phyloP scores from a whole-genome alignment of 345 rosid genomes.

The Luvunga scandens region DNA sequence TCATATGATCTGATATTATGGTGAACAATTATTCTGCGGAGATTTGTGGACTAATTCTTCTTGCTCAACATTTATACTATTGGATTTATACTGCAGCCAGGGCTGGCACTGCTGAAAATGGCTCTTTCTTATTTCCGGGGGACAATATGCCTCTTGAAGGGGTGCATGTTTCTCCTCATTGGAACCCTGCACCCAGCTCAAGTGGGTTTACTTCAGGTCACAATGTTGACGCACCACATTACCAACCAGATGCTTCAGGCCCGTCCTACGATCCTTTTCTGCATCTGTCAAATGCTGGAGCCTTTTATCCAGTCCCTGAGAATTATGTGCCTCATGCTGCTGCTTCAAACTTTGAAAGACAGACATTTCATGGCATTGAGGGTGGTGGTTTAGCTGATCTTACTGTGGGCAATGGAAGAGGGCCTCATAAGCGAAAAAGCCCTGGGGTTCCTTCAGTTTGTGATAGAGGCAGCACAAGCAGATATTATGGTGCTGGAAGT shows the following conservation, averaged over 20 bases:
- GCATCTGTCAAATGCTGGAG: conserved; percentile 38
- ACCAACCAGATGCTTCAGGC: conserved; percentile 51
- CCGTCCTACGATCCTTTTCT: conserved; percentile 51
- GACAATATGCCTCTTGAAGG: conserved; percentile 52
- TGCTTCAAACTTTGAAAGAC: conserved; percentile 59
- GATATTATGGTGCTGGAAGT: conserved; percentile 52
- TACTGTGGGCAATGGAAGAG: conserved; percentile 51
- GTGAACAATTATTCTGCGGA: background rate
- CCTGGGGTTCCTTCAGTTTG: conserved; percentile 59
- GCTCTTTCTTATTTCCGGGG: conserved; percentile 45
- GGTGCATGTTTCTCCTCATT: conserved; percentile 51
- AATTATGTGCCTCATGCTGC: conserved; percentile 52
- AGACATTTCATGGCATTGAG: conserved; percentile 43
- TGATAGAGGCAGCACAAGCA: conserved; percentile 74
- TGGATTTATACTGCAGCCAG: conserved; percentile 41
- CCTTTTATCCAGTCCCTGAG: conserved; percentile 47
- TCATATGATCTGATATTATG: background rate
- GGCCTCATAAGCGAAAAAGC: conserved; percentile 72
- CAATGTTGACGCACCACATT: conserved; percentile 45
- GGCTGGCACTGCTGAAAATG: conserved; percentile 43
- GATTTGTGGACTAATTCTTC: conserved; percentile 3
- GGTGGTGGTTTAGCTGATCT: conserved; percentile 53
- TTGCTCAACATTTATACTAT: conserved; percentile 9
- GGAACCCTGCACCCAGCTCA: conserved; percentile 60
- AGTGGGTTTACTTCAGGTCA: conserved; percentile 49